Base-by-base conservation (phyloP, 139 green algal genomes). In the Ettlia oleoabundans region DNA sequence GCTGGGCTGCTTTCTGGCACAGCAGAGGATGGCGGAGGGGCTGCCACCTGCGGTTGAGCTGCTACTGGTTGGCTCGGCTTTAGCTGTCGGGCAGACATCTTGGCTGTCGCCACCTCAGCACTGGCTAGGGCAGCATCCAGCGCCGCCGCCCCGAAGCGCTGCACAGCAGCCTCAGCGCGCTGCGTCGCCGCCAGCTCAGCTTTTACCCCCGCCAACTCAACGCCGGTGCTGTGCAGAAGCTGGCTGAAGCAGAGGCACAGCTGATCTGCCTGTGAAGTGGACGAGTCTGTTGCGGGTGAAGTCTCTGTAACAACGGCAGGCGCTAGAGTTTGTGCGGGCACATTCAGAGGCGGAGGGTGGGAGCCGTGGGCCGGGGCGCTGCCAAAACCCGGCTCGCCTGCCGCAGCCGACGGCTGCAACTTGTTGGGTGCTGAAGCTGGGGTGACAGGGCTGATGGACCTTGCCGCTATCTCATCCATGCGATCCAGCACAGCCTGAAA, bases 391-490 rank as follows among this genome's bases (percentile, higher is more conserved):
- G n/a, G n/a, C 10, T 18, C 33, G 9, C 32, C 42, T 42, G 42
- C 62, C 24, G 62, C 62, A 42, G 62, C 28, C 62, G 26, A 30
- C 62, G 37, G 30, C 28, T 68, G 47, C n/a, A n/a, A n/a, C n/a
- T n/a, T n/a, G n/a, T n/a, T n/a, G n/a, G n/a, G n/a, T n/a, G n/a
- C n/a, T n/a, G n/a, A n/a, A n/a, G n/a, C n/a, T n/a, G n/a, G n/a
- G n/a, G n/a, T n/a, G n/a, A n/a, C n/a, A n/a, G n/a, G n/a, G n/a
- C n/a, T n/a, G n/a, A n/a, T n/a, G n/a, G n/a, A n/a, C n/a, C n/a
- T n/a, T n/a, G n/a, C n/a, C n/a, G n/a, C n/a, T n/a, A 80, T 51
- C 10, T 18, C 73, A 35, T 80, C 73, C 73, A 80, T 80, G 1
- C 73, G 73, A 19, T 80, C 73, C 26, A 80, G 28, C 24, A 69